phyloP scores from a whole-genome alignment of 768 basidiomycete genomes.

The Clathrus columnatus region DNA sequence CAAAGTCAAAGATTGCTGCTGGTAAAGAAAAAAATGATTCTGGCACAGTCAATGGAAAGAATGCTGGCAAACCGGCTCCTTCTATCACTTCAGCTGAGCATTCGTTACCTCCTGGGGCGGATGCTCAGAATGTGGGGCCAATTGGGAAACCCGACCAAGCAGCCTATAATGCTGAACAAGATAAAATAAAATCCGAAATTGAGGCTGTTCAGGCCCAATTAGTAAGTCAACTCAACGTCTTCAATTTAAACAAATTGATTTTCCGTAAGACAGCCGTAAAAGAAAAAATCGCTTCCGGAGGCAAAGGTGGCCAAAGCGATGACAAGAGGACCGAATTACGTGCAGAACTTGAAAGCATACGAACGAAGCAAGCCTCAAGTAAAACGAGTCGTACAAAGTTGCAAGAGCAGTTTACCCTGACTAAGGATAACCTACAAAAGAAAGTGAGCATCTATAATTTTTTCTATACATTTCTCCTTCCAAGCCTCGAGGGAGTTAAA shows the following conservation, averaged over 20 bases:
- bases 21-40: not conserved
- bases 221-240: constrained; percentile 39
- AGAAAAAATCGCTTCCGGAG: constrained; percentile 63
- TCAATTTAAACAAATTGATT: not conserved
- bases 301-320: constrained; percentile 53
- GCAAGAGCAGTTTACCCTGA: constrained; percentile 65
- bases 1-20: constrained; percentile 23
- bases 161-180: constrained; percentile 78
- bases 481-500: constrained; percentile 8
- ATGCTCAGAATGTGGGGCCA: constrained; percentile 19
- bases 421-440: constrained; percentile 73
- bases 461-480: not conserved
- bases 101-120: constrained; percentile 21
- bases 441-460: constrained; percentile 43
- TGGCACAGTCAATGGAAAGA: constrained; percentile 11
- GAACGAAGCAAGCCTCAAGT: constrained; percentile 66
- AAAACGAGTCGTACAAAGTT: constrained; percentile 66
- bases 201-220: constrained; percentile 72
- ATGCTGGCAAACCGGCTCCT: constrained; percentile 27
- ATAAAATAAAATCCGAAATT: constrained; percentile 73
- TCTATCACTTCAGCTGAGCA: constrained; percentile 31
- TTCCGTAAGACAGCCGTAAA: constrained; percentile 52
- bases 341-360: constrained; percentile 72
- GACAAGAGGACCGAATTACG: constrained; percentile 67
- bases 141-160: constrained; percentile 77